Percentiles rank a stretch among this genome's conserved stretches.
Conservation (phyloP, 2,329 filamentous ascomycete genomes). For the Berkeleyomyces basicola region DNA sequence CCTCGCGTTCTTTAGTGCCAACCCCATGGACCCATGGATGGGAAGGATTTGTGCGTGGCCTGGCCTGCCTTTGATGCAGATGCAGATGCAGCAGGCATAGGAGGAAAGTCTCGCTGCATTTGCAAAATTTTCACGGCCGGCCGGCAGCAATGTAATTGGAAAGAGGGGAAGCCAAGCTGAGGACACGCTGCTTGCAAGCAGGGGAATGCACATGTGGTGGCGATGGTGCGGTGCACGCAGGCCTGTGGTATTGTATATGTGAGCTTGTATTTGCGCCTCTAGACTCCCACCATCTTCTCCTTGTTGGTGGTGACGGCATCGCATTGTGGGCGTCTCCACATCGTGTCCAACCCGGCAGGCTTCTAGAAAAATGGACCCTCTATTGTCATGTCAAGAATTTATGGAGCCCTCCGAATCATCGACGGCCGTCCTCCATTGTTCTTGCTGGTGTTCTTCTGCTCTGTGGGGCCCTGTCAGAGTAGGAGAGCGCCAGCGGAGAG, state of each 20-base stretch:
- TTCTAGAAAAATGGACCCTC: conserved; percentile 2
- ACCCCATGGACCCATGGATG: not conserved
- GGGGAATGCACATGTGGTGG: no score
- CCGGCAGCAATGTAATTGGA: not conserved
- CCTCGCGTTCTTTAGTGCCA: not conserved
- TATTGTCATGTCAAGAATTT: not conserved
- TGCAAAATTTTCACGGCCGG: conserved; percentile 4
- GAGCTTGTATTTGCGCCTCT: no score
- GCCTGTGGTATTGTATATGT: no score
- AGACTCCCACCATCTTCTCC: no score
- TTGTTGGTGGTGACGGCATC: no score
- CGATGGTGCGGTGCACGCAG: no score
- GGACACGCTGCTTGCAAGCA: no score
- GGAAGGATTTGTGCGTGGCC: not conserved
- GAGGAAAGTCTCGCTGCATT: not conserved
- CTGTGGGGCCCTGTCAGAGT: no score
- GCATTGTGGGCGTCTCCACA: not conserved
- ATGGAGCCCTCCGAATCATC: not conserved
- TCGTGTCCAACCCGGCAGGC: not conserved
- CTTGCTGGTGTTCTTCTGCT: no score
- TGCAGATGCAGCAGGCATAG: not conserved
- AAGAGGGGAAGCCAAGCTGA: not conserved
- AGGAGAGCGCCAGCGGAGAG: no score
- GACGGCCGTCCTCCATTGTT: not conserved
- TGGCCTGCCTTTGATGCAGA: not conserved